phyloP scores from a whole-genome alignment of 306 rosid species.

The Corylus americana region DNA sequence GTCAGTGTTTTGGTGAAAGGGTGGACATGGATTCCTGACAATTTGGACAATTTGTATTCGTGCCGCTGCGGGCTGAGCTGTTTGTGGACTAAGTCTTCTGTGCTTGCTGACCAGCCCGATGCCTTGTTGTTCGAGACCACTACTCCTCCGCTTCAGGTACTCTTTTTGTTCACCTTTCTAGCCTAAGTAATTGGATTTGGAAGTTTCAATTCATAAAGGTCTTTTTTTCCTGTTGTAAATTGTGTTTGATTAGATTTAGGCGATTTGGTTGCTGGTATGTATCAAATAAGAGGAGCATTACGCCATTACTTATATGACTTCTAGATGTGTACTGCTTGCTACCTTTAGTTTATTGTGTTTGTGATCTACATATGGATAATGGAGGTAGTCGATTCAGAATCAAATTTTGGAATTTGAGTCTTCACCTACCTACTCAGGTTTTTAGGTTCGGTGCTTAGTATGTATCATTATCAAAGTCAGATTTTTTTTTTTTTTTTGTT shows the following conservation, averaged over 20 bases:
- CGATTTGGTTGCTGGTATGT: background rate
- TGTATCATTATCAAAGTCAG: too few species aligned
- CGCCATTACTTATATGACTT: background rate
- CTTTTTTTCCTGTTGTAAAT: background rate
- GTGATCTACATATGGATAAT: background rate
- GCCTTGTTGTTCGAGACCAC: slow-evolving; percentile 75
- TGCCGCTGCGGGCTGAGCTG: slow-evolving; percentile 87
- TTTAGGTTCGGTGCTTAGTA: background rate
- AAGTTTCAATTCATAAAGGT: background rate
- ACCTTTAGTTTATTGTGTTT: background rate
- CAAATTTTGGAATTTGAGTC: background rate
- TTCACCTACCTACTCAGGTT: background rate
- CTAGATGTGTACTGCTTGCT: background rate
- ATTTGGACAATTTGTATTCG: slow-evolving; percentile 81
- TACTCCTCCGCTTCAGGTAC: slow-evolving; percentile 78
- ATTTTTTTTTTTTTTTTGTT: too few species aligned
- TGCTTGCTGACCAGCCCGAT: slow-evolving; percentile 93
- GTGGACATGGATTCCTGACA: slow-evolving; percentile 98
- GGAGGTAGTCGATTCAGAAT: background rate
- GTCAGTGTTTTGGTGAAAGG: slow-evolving; percentile 80
- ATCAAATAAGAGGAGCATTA: background rate
- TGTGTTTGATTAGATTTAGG: background rate
- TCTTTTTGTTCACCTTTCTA: background rate
- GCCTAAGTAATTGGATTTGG: background rate
- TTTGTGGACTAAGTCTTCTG: slow-evolving; percentile 90